Evolutionary conservation across 192 early-diverging fungal genomes (phyloP).

Genomic region (Coemansia sp.): DNA sequence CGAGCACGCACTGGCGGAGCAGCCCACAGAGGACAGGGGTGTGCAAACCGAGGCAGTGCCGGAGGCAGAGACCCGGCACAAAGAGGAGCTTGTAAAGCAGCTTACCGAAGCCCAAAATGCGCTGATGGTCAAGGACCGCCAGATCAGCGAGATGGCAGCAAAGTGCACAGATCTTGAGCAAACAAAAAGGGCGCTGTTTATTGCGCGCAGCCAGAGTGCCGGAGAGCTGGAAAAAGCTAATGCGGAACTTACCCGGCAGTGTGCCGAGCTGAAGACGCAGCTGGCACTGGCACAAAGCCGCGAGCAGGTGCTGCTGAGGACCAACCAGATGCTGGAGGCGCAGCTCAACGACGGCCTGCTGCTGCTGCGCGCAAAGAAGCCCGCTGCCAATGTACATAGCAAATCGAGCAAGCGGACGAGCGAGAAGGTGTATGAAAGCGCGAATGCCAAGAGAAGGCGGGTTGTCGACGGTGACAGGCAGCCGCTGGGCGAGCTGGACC

Average conservation of each 20-base stretch:
- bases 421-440: too few relatives aligned
- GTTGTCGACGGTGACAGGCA: too few relatives aligned
- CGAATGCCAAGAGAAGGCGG: too few relatives aligned
- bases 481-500: too few relatives aligned
- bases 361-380: slow-evolving; percentile 4
- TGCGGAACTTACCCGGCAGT: neutral
- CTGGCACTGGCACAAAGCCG: slow-evolving; percentile 4
- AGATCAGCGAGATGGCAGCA: neutral
- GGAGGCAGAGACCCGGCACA: too few relatives aligned
- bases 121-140: too few relatives aligned
- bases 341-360: slow-evolving; percentile 15
- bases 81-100: too few relatives aligned
- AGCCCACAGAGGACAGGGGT: neutral
- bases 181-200: neutral
- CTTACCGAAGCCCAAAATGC: too few relatives aligned
- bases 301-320: slow-evolving; percentile 22
- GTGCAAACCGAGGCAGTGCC: too few relatives aligned
- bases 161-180: slow-evolving; percentile 8
- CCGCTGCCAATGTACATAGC: neutral
- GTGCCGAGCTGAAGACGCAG: neutral
- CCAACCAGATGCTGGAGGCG: slow-evolving; percentile 22
- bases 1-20: neutral
- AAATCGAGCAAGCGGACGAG: too few relatives aligned
- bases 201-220: neutral
- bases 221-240: slow-evolving; percentile 8